Conservation (phyloP, 2,329 filamentous ascomycete species). For the Fusarium acutatum region DNA sequence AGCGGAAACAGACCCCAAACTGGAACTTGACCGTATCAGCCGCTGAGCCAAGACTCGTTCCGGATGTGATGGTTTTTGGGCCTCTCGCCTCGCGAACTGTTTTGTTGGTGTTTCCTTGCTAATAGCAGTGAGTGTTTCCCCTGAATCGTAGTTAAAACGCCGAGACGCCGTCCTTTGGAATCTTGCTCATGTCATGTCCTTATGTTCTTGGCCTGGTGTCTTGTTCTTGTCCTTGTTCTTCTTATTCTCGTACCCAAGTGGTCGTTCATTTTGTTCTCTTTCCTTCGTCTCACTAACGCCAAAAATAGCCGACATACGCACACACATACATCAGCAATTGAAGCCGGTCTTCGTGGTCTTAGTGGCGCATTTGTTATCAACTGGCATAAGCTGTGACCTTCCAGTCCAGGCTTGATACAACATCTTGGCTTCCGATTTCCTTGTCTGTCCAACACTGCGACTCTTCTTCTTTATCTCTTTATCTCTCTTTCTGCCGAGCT, state of each 20-base stretch:
- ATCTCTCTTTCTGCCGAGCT: conserved; percentile 25
- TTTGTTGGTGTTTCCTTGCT: conserved; percentile 24
- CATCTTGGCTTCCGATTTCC: conserved; percentile 10
- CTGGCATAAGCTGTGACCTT: conserved; percentile 24
- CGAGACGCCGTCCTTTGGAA: conserved; percentile 18
- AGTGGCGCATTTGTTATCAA: conserved; percentile 29
- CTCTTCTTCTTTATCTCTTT: background rate
- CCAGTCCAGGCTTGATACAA: conserved; percentile 1
- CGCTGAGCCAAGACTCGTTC: conserved; percentile 30
- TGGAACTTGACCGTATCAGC: conserved; percentile 30
- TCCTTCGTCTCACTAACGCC: conserved; percentile 17
- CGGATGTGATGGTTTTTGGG: conserved; percentile 15
- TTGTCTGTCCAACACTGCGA: background rate
- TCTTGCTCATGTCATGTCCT: conserved; percentile 24
- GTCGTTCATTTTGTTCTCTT: conserved; percentile 25
- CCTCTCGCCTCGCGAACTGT: background rate
- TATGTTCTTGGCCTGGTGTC: conserved; percentile 21
- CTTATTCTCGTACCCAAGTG: conserved; percentile 24
- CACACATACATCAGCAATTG: conserved; percentile 16
- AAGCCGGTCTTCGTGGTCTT: conserved; percentile 38
- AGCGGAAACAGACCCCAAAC: conserved; percentile 32
- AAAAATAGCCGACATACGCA: conserved; percentile 15
- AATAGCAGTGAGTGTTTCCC: conserved; percentile 23
- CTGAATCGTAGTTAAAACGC: conserved; percentile 32
- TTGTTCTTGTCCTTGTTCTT: background rate